phyloP scores from a whole-genome alignment of 345 rosid genomes.

The Noccaea caerulescens region DNA sequence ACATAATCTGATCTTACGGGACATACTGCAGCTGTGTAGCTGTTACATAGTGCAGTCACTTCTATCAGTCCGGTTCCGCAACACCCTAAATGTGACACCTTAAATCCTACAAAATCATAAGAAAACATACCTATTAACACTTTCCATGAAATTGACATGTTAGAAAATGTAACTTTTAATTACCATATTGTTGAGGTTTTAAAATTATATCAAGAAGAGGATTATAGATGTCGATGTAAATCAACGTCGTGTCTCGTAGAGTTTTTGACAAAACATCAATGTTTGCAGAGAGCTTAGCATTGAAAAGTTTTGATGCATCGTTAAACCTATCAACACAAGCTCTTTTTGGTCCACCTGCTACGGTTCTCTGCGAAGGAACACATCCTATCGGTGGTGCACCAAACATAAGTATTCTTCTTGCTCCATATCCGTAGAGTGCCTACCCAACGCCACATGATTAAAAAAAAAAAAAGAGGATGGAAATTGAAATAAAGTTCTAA shows the following conservation, averaged over 20 bases:
- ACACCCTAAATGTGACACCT: conserved; percentile 58
- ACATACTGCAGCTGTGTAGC: conserved; percentile 41
- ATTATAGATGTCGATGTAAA: conserved; percentile 51
- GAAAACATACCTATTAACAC: background rate
- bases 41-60: conserved; percentile 54
- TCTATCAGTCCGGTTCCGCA: conserved; percentile 78
- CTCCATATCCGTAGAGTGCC: conserved; percentile 43
- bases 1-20: conserved; percentile 53
- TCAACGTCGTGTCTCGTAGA: conserved; percentile 36
- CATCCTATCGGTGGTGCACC: conserved; percentile 50
- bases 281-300: conserved; percentile 35
- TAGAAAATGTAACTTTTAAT: too few relatives aligned
- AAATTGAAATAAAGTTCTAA: background rate
- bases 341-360: conserved; percentile 44
- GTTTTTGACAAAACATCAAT: conserved; percentile 32
- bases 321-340: conserved; percentile 34
- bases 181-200: conserved; percentile 55
- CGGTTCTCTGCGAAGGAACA: conserved; percentile 46
- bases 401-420: conserved; percentile 42
- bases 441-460: conserved; percentile 22
- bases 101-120: conserved; percentile 53
- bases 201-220: conserved; percentile 52
- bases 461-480: background rate
- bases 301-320: conserved; percentile 39
- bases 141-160: too few relatives aligned